A percentile compares a stretch with the other conserved stretches of the same genome.
Conservation (phyloP, 1,284 basidiomycete genomes). For the Ganoderma boninense region DNA sequence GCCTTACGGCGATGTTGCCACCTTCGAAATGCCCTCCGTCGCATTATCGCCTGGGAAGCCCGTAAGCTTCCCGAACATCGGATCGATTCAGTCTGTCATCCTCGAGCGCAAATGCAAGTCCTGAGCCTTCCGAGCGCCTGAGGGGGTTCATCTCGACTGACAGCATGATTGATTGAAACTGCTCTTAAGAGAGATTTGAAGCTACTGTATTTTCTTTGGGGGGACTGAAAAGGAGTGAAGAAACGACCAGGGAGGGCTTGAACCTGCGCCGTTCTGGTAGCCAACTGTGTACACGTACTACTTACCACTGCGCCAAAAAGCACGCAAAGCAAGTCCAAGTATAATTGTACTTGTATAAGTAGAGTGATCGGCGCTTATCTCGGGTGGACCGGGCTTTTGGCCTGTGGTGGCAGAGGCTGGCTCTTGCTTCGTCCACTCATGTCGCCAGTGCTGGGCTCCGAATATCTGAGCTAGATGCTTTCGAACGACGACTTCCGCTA, state of each 20-base stretch:
- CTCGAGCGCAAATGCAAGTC: too few species aligned
- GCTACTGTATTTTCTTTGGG: too few species aligned
- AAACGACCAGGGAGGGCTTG: slow-evolving; percentile 86
- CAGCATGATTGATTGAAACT: too few species aligned
- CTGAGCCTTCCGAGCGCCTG: too few species aligned
- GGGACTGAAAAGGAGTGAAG: slow-evolving; percentile 51
- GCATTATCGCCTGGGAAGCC: neutral
- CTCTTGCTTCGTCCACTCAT: slow-evolving; percentile 24
- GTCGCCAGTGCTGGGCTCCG: slow-evolving; percentile 29
- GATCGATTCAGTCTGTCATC: neutral
- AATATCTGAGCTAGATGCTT: slow-evolving; percentile 42
- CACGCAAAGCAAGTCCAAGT: too few species aligned
- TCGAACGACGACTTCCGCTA: slow-evolving; percentile 40
- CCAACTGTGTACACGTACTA: slow-evolving; percentile 52
- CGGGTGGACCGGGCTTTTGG: neutral
- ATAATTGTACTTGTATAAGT: too few species aligned
- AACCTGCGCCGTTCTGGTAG: slow-evolving; percentile 91
- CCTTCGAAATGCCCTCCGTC: neutral
- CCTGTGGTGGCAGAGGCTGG: neutral
- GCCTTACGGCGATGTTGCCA: neutral
- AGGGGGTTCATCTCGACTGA: too few species aligned
- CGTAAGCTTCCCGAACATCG: neutral
- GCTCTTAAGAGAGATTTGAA: too few species aligned
- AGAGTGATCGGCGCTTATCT: neutral
- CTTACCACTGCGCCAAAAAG: slow-evolving; percentile 80